Evolutionary conservation across 2,329 filamentous ascomycete genomes (phyloP).

Genomic region (Cercospora sp.): DNA sequence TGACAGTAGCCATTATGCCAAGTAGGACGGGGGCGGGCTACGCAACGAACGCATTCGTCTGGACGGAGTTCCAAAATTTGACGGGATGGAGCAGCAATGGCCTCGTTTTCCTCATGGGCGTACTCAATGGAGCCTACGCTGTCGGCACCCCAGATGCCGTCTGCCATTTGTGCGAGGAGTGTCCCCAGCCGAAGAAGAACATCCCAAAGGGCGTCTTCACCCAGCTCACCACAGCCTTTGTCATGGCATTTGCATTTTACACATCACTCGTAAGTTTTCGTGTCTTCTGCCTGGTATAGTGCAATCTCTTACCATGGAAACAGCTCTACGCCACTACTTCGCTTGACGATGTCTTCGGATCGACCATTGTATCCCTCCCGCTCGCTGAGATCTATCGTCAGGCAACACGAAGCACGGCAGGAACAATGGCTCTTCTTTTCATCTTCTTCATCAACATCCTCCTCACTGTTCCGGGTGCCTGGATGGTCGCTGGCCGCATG

Average conservation of each 20-base stretch:
- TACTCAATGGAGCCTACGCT: conserved; percentile 65
- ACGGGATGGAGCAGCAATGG: conserved; percentile 52
- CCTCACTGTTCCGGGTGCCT: conserved; percentile 56
- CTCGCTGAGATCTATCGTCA: conserved; percentile 65
- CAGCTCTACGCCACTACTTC: conserved; percentile 59
- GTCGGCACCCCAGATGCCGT: conserved; percentile 65
- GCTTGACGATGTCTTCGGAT: conserved; percentile 55
- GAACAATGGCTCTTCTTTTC: conserved; percentile 48
- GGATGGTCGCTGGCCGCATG: conserved; percentile 62
- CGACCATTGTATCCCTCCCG: conserved; percentile 50
- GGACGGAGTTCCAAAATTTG: conserved; percentile 45
- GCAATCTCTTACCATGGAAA: background rate
- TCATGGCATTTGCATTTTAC: conserved; percentile 52
- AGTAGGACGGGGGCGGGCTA: conserved; percentile 45
- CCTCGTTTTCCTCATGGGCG: conserved; percentile 62
- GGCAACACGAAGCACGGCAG: conserved; percentile 44
- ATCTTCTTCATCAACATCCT: conserved; percentile 53
- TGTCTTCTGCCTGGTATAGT: background rate
- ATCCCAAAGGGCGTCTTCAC: conserved; percentile 57
- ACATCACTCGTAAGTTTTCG: conserved; percentile 31
- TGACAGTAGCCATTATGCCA: conserved; percentile 60
- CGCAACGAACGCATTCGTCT: conserved; percentile 44
- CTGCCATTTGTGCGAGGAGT: conserved; percentile 66
- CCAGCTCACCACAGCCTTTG: conserved; percentile 53
- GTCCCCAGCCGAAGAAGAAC: conserved; percentile 53